A percentile compares a stretch with the other conserved stretches of the same genome.
phyloP scores from a whole-genome alignment of 2,329 filamentous ascomycete genomes.

The Claviceps pazoutovae region DNA sequence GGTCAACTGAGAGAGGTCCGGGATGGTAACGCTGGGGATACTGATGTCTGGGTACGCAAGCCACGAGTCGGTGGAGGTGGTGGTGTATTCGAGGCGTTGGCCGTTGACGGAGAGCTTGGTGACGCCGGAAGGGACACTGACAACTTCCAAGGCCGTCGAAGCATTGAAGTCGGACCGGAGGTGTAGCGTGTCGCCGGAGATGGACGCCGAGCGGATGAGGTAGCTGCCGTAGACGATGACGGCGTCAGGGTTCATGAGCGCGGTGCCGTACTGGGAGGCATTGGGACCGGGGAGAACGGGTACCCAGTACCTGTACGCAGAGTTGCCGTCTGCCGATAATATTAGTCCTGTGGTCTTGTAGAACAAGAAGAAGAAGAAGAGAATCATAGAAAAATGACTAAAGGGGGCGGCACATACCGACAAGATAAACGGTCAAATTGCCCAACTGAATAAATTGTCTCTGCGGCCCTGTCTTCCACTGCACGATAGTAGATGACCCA shows the following conservation, averaged over 20 bases:
- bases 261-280: constrained; percentile 18
- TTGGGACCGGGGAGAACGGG: constrained; percentile 33
- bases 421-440: constrained; percentile 28
- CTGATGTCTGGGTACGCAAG: constrained; percentile 32
- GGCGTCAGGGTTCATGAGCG: constrained; percentile 22
- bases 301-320: constrained; percentile 57
- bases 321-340: constrained; percentile 37
- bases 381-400: too few relatives aligned
- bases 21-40: constrained; percentile 29
- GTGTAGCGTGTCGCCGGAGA: constrained; percentile 41
- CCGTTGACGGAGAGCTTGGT: constrained; percentile 31
- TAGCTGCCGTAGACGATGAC: constrained; percentile 52
- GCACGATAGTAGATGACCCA: constrained; percentile 13
- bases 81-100: constrained; percentile 20
- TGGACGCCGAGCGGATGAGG: constrained; percentile 44
- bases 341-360: not conserved
- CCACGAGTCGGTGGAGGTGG: constrained; percentile 31
- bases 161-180: constrained; percentile 58
- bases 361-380: not conserved
- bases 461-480: constrained; percentile 17
- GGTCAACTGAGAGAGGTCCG: constrained; percentile 36
- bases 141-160: constrained; percentile 48
- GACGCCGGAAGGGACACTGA: constrained; percentile 41
- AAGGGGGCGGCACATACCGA: constrained; percentile 14
- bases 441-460: constrained; percentile 19